Percentiles rank a stretch among this genome's conserved stretches.
These are phyloP conservation scores for Rhododendron kiyosumense DNA, from an alignment of 148 eudicot genomes.

Conservation along the genomic window DNA sequence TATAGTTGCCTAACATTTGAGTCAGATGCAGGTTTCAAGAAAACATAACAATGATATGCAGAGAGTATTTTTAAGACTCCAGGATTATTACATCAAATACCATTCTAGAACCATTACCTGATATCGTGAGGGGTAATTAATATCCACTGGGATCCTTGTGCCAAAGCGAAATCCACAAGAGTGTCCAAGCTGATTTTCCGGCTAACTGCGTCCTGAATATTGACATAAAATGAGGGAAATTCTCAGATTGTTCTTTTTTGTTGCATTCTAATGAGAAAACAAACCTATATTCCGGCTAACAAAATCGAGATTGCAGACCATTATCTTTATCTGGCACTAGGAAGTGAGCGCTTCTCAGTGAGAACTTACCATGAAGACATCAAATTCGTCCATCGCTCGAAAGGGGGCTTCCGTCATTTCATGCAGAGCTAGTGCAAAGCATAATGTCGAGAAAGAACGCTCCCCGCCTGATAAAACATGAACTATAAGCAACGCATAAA, in stretches of 20 bases:
- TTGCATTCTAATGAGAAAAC: not conserved
- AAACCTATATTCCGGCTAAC: not conserved
- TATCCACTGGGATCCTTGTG: slow-evolving; percentile 93
- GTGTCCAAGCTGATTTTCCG: slow-evolving; percentile 94
- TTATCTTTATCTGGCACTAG: not conserved
- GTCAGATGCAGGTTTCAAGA: not conserved
- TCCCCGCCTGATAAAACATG: slow-evolving; percentile 67
- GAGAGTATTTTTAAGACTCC: not conserved
- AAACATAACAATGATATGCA: not conserved
- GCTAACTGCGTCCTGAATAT: slow-evolving; percentile 90
- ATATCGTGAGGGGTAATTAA: slow-evolving; percentile 98
- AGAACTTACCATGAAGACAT: slow-evolving; percentile 87
- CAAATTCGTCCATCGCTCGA: slow-evolving; percentile 99
- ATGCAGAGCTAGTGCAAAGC: slow-evolving; percentile 95
- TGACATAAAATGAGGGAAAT: not conserved
- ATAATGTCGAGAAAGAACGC: slow-evolving; percentile 89
- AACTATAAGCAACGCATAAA: not conserved
- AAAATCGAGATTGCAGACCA: not conserved
- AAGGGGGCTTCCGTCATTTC: slow-evolving; percentile 98
- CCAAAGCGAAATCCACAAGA: slow-evolving; percentile 79
- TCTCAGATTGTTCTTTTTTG: not conserved
- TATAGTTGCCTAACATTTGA: not conserved
- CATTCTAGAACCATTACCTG: slow-evolving; percentile 39
- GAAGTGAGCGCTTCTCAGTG: not conserved
- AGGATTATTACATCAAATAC: not conserved